phyloP scores from a whole-genome alignment of 2,329 filamentous ascomycete species.

The Bertia moriformis region DNA sequence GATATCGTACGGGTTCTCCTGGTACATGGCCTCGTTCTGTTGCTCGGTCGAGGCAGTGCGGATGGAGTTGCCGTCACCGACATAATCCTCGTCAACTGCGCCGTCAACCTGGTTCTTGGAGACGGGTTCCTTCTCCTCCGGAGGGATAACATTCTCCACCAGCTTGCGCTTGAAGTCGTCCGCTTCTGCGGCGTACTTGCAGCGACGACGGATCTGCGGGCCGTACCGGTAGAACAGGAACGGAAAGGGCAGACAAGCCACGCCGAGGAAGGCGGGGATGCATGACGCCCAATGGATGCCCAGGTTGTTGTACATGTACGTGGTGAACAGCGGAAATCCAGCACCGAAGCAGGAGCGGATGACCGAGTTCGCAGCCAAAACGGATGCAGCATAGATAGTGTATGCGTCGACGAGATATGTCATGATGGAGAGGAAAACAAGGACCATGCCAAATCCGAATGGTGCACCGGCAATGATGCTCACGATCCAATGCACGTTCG shows the following conservation, averaged over 20 bases:
- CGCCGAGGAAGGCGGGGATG: neutral
- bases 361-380: constrained; percentile 40
- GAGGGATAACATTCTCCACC: too few species aligned
- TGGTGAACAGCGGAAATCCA: constrained; percentile 42
- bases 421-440: constrained; percentile 36
- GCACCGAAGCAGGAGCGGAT: constrained; percentile 40
- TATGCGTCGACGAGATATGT: constrained; percentile 42
- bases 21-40: too few species aligned
- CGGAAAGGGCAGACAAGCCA: neutral
- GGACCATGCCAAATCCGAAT: constrained; percentile 22
- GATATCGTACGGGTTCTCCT: neutral
- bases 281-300: neutral
- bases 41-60: too few species aligned
- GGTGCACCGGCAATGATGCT: constrained; percentile 15
- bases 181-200: neutral
- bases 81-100: too few species aligned
- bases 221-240: neutral
- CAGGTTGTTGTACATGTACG: constrained; percentile 5
- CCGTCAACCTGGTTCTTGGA: too few species aligned
- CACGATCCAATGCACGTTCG: constrained; percentile 33
- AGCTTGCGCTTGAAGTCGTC: neutral
- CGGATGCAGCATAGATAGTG: constrained; percentile 43
- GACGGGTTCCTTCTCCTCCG: too few species aligned
- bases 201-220: neutral
- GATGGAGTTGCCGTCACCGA: too few species aligned